Base-by-base conservation (phyloP, 106 monocot genomes). In the Allium sativum region DNA sequence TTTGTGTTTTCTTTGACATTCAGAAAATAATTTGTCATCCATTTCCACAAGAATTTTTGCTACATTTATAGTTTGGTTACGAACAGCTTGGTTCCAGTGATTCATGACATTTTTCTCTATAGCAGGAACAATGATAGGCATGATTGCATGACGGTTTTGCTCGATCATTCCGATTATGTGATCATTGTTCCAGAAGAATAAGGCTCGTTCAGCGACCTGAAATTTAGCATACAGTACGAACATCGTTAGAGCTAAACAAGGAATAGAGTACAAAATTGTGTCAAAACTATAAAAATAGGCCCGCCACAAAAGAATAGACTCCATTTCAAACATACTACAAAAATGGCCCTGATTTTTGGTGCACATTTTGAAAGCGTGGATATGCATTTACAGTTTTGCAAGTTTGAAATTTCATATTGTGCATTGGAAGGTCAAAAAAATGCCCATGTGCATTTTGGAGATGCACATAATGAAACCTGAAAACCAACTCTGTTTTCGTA, bases 101-200 rank as follows among this genome's bases (percentile, higher is more conserved):
- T 56, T 70, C 31, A 42, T 65, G 41, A 70, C 44, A 45, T 88
- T 93, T 52, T 73, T 79, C 51, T 93, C 93, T 15, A 93, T 42
- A 9, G 77, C 75, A 8, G 89, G 89, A 59, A 89, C 53, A 48
- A 93, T 58, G n/a, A 93, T 45, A 15, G 93, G 93, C 55, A 86
- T 52, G 61, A 93, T 76, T 48, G 55, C 73, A 43, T 86, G 80
- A 18, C 89, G 82, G 61, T 86, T 82, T 48, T 89, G 93, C 12
- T 85, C 77, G 40, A 88, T 71, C 63, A 93, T 50, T n/a, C 69
- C 72, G 10, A 81, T 80, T 18, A 93, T 64, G 51, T 88, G 84
- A 65, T 93, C 93, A 17, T 93, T 93, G 85, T 89, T 89, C 82
- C 88, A 93, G 43, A 93, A 62, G 76, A 85, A 89, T 7, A 89